phyloP scores from a whole-genome alignment of 768 basidiomycete genomes.

The Tulasnella sp. region DNA sequence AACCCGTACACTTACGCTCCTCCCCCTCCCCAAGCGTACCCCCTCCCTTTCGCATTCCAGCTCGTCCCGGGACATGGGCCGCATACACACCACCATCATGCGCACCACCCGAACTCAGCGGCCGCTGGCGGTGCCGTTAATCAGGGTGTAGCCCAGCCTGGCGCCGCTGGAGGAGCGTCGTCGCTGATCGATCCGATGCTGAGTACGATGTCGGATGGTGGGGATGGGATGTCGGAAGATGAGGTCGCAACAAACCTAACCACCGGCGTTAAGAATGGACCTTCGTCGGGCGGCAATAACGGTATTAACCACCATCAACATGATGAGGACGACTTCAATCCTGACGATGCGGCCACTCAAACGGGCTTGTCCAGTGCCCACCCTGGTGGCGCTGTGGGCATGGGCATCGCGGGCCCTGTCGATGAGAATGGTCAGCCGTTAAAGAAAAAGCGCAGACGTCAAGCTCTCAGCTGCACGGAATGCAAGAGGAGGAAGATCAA shows the following conservation, averaged over 20 bases:
- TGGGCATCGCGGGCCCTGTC: neutral
- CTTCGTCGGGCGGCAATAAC: conserved; percentile 14
- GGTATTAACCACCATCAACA: conserved; percentile 9
- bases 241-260: conserved; percentile 5
- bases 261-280: conserved; percentile 13
- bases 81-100: neutral
- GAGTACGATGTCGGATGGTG: conserved; percentile 13
- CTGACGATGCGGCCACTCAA: conserved; percentile 6
- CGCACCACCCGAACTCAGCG: conserved; percentile 4
- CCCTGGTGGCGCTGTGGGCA: neutral
- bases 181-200: conserved; percentile 16
- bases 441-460: conserved; percentile 72
- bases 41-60: neutral
- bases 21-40: neutral
- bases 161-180: conserved; percentile 7
- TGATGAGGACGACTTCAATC: conserved; percentile 9
- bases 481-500: conserved; percentile 82
- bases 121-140: neutral
- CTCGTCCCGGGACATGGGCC: neutral
- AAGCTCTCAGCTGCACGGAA: conserved; percentile 77
- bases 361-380: neutral
- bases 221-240: conserved; percentile 13
- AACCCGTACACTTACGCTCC: conserved; percentile 2
- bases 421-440: conserved; percentile 25
- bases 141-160: neutral